Conservation (phyloP, 805 yeast species). For the Yamadazyma phyllophila region DNA sequence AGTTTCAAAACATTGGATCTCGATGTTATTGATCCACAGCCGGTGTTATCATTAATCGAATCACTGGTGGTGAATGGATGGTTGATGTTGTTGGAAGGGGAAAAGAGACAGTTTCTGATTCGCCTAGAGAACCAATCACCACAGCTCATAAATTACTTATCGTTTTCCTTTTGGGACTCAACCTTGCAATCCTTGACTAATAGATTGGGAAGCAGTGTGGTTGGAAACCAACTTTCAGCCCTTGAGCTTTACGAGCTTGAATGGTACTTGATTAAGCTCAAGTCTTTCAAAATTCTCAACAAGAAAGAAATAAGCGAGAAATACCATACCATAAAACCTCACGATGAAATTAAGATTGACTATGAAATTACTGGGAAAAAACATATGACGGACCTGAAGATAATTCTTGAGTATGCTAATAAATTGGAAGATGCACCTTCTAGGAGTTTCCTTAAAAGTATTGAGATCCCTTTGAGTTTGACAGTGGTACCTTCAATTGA, state of each 20-base stretch:
- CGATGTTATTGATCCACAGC: constrained; percentile 51
- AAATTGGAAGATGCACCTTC: constrained; percentile 18
- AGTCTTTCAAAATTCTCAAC: constrained; percentile 54
- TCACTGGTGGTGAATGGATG: constrained; percentile 59
- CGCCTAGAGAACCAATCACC: constrained; percentile 56
- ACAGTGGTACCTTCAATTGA: constrained; percentile 75
- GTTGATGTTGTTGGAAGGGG: constrained; percentile 81
- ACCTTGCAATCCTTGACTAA: constrained; percentile 62
- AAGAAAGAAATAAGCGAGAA: constrained; percentile 37
- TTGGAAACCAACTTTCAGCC: constrained; percentile 39
- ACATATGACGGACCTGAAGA: constrained; percentile 63
- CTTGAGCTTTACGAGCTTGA: constrained; percentile 75
- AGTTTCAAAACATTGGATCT: constrained; percentile 16
- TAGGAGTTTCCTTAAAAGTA: constrained; percentile 45
- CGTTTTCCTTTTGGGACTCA: constrained; percentile 69
- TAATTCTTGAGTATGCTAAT: constrained; percentile 62
- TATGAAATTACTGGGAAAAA: constrained; percentile 69
- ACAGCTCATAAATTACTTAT: constrained; percentile 53
- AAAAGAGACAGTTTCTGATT: constrained; percentile 49
- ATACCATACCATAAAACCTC: constrained; percentile 39
- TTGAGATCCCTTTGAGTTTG: constrained; percentile 66
- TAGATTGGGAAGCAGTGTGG: constrained; percentile 38
- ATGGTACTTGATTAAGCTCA: constrained; percentile 56
- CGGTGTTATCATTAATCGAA: constrained; percentile 52
- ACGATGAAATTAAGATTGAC: constrained; percentile 44